These are phyloP conservation scores for Erigeron philadelphicus DNA, from an alignment of 140 eudicot genomes.

Conservation along the genomic window DNA sequence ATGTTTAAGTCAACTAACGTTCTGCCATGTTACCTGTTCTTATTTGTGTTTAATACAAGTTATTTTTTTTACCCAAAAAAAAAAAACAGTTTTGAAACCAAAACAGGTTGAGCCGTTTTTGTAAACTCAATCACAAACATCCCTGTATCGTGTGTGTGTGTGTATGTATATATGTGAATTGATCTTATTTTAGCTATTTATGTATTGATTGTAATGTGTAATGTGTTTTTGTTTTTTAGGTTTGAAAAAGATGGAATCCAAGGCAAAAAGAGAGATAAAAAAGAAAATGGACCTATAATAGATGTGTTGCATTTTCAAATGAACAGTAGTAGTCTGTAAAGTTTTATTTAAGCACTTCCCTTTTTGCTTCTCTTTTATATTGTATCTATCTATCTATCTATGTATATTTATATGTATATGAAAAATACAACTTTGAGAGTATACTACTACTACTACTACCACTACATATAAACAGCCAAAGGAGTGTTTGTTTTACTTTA, in stretches of 20 bases:
- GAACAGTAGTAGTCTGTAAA: constrained; percentile 39
- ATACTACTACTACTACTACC: too few relatives aligned
- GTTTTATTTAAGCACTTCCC: constrained; percentile 27
- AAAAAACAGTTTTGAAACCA: too few relatives aligned
- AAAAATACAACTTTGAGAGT: too few relatives aligned
- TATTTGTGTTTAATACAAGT: too few relatives aligned
- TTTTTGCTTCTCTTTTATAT: constrained; percentile 13
- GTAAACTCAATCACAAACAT: too few relatives aligned
- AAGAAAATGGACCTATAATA: background rate
- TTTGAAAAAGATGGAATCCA: constrained; percentile 43
- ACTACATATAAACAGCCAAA: constrained; percentile 29
- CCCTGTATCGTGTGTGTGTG: too few relatives aligned
- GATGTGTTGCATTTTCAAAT: constrained; percentile 32
- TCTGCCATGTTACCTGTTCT: too few relatives aligned
- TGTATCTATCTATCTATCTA: background rate
- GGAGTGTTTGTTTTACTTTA: constrained; percentile 28
- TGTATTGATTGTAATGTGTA: constrained; percentile 11
- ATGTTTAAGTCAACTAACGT: too few relatives aligned
- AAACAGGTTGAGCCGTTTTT: too few relatives aligned
- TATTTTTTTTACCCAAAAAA: too few relatives aligned
- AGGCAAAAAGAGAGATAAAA: constrained; percentile 19
- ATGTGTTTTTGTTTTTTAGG: constrained; percentile 15
- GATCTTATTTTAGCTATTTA: background rate
- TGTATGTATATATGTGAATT: background rate
- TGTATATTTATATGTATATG: background rate